Evolutionary conservation across 2,329 filamentous ascomycete genomes (phyloP).

Genomic region (Diaporthe australafricana): DNA sequence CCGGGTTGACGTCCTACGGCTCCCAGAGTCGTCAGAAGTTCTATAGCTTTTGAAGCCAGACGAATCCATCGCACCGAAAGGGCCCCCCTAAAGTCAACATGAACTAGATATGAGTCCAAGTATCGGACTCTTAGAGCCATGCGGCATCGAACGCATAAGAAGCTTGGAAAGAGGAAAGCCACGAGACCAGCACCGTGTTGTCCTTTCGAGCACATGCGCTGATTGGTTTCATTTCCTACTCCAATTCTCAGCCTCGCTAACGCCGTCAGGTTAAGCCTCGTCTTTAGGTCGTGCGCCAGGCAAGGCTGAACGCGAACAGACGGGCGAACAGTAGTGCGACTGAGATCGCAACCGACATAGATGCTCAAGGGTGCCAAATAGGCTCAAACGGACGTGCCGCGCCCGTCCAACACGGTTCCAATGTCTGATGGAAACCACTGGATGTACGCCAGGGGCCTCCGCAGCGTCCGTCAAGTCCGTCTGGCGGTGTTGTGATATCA

Average conservation of each 20-base stretch:
- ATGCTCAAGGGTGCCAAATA: no score
- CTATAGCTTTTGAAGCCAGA: background rate
- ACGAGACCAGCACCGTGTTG: background rate
- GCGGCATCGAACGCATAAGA: background rate
- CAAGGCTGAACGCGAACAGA: background rate
- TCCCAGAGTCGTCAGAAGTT: background rate
- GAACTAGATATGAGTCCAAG: background rate
- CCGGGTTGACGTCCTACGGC: background rate
- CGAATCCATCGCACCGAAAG: background rate
- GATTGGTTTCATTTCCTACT: background rate
- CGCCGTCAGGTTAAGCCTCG: background rate
- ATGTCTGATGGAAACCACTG: no score
- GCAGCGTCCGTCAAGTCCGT: no score
- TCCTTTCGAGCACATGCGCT: background rate
- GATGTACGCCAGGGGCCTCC: background rate
- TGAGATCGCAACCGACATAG: no score
- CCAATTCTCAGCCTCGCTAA: background rate
- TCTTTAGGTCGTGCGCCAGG: no score
- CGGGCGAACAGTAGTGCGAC: background rate
- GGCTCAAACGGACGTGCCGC: no score
- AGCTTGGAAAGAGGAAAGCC: background rate
- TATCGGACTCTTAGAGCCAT: background rate
- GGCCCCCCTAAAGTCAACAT: background rate
- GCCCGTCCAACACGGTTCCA: no score
- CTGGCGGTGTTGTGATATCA: no score